A percentile compares a stretch with the other conserved stretches of the same genome.
phyloP scores from a whole-genome alignment of 2,329 filamentous ascomycete species.

The Acephala macrosclerotiorum region DNA sequence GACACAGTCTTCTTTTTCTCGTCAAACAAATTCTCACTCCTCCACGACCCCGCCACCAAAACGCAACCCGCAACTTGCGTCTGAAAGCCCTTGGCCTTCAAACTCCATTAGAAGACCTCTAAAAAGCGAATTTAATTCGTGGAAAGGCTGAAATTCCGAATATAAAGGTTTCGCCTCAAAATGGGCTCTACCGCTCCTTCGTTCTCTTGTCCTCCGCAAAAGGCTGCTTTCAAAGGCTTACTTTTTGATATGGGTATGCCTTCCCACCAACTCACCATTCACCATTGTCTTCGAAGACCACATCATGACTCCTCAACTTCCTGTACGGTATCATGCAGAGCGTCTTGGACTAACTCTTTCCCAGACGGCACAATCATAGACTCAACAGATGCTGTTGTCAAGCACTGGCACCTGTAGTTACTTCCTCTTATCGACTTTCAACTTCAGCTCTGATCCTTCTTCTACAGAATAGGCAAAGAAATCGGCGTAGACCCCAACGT shows the following conservation, averaged over 20 bases:
- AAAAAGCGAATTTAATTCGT: neutral
- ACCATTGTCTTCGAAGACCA: neutral
- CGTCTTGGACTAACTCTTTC: constrained; percentile 4
- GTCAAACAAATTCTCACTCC: constrained; percentile 31
- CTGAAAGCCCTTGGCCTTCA: constrained; percentile 23
- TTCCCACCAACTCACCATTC: constrained; percentile 1
- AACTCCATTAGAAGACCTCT: neutral
- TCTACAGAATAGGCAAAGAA: constrained; percentile 74
- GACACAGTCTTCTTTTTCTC: constrained; percentile 24
- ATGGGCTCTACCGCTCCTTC: constrained; percentile 37
- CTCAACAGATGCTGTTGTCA: constrained; percentile 66
- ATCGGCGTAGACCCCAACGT: constrained; percentile 84
- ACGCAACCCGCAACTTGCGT: constrained; percentile 33
- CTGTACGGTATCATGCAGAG: neutral
- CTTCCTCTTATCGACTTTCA: constrained; percentile 8
- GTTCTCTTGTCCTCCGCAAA: constrained; percentile 36
- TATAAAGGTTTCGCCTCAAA: constrained; percentile 39
- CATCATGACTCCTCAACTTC: neutral
- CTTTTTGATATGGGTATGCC: constrained; percentile 70
- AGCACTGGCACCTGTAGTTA: constrained; percentile 71
- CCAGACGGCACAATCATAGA: constrained; percentile 16
- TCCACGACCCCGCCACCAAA: constrained; percentile 35
- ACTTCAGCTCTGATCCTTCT: constrained; percentile 17
- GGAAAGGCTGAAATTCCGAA: neutral
- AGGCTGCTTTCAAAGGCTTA: constrained; percentile 36